These are phyloP conservation scores for Rhizopogon salebrosus DNA, from an alignment of 768 basidiomycete species.

Conservation along the genomic window DNA sequence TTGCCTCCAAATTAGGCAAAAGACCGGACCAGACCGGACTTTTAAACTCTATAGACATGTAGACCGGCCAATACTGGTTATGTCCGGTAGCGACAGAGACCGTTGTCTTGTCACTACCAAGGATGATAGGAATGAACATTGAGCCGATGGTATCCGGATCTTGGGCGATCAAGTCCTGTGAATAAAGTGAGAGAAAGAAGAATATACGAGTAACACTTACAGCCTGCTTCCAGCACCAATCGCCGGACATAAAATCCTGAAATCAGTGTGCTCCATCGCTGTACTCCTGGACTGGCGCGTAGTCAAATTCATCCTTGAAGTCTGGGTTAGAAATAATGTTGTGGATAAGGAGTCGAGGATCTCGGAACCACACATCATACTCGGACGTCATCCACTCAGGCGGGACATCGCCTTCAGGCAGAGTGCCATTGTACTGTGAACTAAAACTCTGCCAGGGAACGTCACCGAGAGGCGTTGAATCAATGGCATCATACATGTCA, in stretches of 20 bases:
- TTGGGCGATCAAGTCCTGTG: constrained; percentile 21
- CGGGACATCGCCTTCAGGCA: constrained; percentile 9
- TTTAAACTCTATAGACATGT: too few species aligned
- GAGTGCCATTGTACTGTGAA: constrained; percentile 15
- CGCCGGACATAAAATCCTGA: constrained; percentile 3
- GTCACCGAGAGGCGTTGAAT: constrained; percentile 20
- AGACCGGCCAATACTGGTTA: too few species aligned
- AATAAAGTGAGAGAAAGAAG: too few species aligned
- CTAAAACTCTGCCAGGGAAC: constrained; percentile 24
- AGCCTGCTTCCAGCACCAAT: constrained; percentile 11
- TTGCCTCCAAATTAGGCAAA: too few species aligned
- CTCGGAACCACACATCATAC: constrained; percentile 24
- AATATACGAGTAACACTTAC: background rate
- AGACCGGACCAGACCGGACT: too few species aligned
- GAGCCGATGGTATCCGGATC: constrained; percentile 13
- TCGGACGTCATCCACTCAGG: constrained; percentile 23
- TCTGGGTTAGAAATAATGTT: constrained; percentile 20
- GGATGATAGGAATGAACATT: constrained; percentile 16
- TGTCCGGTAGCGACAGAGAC: constrained; percentile 22
- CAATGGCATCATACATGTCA: constrained; percentile 21
- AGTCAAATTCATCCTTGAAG: too few species aligned
- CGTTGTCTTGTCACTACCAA: constrained; percentile 22
- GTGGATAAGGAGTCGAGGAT: constrained; percentile 12
- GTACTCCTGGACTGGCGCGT: too few species aligned
- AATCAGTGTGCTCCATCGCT: constrained; percentile 12